These are phyloP conservation scores for Pochonia chlamydosporia DNA, from an alignment of 2,329 filamentous ascomycete species.

Conservation along the genomic window DNA sequence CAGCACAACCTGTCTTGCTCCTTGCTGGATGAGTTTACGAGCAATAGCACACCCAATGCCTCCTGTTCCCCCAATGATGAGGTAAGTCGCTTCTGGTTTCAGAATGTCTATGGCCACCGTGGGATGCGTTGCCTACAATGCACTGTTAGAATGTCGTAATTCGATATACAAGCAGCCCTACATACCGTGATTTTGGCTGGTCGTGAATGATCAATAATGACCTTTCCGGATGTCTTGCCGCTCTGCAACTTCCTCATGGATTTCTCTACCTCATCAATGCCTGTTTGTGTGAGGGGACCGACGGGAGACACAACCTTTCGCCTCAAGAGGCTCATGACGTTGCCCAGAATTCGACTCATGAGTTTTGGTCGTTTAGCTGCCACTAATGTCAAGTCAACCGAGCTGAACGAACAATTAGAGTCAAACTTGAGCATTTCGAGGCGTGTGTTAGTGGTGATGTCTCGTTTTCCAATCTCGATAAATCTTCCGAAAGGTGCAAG, in stretches of 20 bases:
- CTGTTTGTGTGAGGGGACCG: conserved; percentile 27
- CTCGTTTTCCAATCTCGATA: conserved; percentile 36
- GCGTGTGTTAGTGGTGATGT: conserved; percentile 31
- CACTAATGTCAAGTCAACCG: conserved; percentile 39
- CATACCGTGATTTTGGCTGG: conserved; percentile 33
- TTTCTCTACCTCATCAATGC: conserved; percentile 32
- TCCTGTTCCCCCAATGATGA: conserved; percentile 47
- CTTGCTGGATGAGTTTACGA: conserved; percentile 41
- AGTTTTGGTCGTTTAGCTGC: conserved; percentile 35
- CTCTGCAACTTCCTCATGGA: conserved; percentile 30
- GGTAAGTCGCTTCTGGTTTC: conserved; percentile 37
- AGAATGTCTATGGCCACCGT: conserved; percentile 22
- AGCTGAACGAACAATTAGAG: conserved; percentile 39
- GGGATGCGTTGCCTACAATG: conserved; percentile 15
- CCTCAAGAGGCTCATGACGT: conserved; percentile 29
- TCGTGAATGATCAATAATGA: conserved; percentile 34
- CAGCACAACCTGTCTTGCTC: conserved; percentile 41
- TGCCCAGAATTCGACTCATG: conserved; percentile 30
- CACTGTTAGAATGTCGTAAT: background rate
- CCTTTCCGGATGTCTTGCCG: conserved; percentile 31
- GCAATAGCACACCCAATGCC: conserved; percentile 45
- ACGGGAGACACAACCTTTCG: conserved; percentile 29
- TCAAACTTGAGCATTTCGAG: conserved; percentile 46
- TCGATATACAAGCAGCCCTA: background rate
- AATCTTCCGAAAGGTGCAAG: conserved; percentile 41